Percentiles rank a stretch among this genome's conserved stretches.
Evolutionary conservation across 352 stramenopile genomes (phyloP).

Genomic region (Phytopythium montanum): DNA sequence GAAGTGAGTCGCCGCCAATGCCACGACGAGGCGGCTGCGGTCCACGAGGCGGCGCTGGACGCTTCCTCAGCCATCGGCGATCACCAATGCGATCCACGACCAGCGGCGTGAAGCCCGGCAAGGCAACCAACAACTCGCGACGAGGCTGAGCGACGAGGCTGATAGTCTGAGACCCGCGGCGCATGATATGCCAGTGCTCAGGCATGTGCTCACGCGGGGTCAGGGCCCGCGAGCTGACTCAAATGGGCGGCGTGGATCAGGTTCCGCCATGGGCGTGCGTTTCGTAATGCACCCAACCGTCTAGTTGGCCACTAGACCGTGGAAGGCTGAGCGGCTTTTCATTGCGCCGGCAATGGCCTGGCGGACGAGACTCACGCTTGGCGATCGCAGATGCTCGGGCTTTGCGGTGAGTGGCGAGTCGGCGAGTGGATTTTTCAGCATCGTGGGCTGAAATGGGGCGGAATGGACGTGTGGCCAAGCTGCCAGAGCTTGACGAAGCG

Average conservation of each 20-base stretch:
- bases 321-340: not conserved
- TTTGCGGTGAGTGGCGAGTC: not conserved
- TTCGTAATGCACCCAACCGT: not conserved
- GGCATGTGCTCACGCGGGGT: not conserved
- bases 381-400: not conserved
- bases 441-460: not conserved
- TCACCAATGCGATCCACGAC: not conserved
- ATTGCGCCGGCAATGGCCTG: not conserved
- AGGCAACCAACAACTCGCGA: too few species aligned
- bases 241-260: not conserved
- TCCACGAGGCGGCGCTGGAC: not conserved
- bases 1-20: not conserved
- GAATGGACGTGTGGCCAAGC: not conserved
- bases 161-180: not conserved
- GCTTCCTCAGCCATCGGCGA: constrained; percentile 1
- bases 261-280: not conserved
- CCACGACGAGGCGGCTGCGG: not conserved
- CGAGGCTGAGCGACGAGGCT: not conserved
- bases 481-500: not conserved
- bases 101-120: not conserved
- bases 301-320: not conserved
- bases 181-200: constrained; percentile 3
- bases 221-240: not conserved
- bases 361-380: not conserved
- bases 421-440: not conserved